Evolutionary conservation across 306 rosid species (phyloP).

Genomic region (Castanea mollissima): DNA sequence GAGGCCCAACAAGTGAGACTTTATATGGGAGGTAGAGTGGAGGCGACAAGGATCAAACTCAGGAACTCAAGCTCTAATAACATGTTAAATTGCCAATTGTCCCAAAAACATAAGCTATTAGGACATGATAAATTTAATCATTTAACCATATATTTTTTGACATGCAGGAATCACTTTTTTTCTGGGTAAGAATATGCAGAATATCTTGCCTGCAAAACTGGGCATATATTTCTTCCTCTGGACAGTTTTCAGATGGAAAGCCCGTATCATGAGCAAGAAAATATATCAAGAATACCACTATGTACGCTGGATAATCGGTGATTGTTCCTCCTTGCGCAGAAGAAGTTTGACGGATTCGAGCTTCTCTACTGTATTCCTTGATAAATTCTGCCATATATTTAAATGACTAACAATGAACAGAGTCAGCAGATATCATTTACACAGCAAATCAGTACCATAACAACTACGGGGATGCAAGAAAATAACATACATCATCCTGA

Average conservation of each 20-base stretch:
- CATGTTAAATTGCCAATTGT: too few relatives aligned
- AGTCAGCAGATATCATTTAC: constrained; percentile 32
- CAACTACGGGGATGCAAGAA: constrained; percentile 2
- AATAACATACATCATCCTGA: constrained; percentile 53
- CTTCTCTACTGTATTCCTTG: constrained; percentile 61
- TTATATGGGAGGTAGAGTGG: too few relatives aligned
- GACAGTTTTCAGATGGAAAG: constrained; percentile 55
- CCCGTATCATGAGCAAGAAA: constrained; percentile 65
- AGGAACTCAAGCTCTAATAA: too few relatives aligned
- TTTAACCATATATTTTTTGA: too few relatives aligned
- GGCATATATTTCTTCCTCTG: constrained; percentile 57
- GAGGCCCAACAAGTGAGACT: too few relatives aligned
- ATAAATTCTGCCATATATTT: constrained; percentile 80
- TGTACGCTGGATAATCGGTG: constrained; percentile 64
- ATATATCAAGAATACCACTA: constrained; percentile 75
- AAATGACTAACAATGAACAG: constrained; percentile 48
- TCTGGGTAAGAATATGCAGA: neutral
- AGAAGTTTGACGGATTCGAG: constrained; percentile 51
- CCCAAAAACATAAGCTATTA: too few relatives aligned
- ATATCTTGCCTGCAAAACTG: constrained; percentile 66
- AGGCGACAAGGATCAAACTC: too few relatives aligned
- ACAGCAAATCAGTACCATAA: neutral
- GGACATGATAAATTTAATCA: too few relatives aligned
- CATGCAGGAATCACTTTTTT: neutral
- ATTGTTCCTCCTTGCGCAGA: constrained; percentile 50